Conservation (phyloP, 306 rosid species). For the Casuarina equisetifolia region DNA sequence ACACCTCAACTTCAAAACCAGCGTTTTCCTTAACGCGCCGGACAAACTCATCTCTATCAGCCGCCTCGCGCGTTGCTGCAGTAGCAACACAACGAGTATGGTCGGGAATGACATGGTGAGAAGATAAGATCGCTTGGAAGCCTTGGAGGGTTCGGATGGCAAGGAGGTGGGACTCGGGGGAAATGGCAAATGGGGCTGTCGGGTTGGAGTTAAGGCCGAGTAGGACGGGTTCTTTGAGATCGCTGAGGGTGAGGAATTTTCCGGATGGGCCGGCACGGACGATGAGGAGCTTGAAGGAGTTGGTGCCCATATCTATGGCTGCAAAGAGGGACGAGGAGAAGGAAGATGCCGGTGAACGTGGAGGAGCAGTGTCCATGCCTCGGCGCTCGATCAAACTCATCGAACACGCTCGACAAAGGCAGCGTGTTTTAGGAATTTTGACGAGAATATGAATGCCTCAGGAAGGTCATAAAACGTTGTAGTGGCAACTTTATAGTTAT, state of each 20-base stretch:
- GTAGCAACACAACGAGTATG: conserved; percentile 42
- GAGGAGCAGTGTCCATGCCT: conserved; percentile 17
- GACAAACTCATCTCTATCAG: conserved; percentile 26
- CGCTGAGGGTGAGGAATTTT: conserved; percentile 29
- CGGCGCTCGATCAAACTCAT: not conserved
- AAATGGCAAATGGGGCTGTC: conserved; percentile 26
- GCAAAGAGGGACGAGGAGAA: conserved; percentile 29
- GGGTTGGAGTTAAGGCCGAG: conserved; percentile 32
- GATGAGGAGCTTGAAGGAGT: conserved; percentile 43
- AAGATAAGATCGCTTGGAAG: too few species aligned
- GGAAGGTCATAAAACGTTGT: not conserved
- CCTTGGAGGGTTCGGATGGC: conserved; percentile 29
- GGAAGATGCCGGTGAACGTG: not conserved
- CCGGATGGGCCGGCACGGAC: conserved; percentile 30
- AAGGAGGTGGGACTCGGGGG: conserved; percentile 20
- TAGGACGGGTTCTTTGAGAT: conserved; percentile 31
- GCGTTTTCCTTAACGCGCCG: conserved; percentile 15
- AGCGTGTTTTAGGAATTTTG: not conserved
- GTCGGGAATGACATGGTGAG: conserved; percentile 9
- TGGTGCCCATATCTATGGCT: conserved; percentile 43
- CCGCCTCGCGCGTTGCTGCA: conserved; percentile 40
- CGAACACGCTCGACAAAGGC: not conserved
- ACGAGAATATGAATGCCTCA: not conserved
- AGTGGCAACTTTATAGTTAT: too few species aligned
- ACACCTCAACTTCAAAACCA: conserved; percentile 34